A percentile compares a stretch with the other conserved stretches of the same genome.
Conservation (phyloP, 192 early-diverging fungal species). For the Obelidium mucronatum region DNA sequence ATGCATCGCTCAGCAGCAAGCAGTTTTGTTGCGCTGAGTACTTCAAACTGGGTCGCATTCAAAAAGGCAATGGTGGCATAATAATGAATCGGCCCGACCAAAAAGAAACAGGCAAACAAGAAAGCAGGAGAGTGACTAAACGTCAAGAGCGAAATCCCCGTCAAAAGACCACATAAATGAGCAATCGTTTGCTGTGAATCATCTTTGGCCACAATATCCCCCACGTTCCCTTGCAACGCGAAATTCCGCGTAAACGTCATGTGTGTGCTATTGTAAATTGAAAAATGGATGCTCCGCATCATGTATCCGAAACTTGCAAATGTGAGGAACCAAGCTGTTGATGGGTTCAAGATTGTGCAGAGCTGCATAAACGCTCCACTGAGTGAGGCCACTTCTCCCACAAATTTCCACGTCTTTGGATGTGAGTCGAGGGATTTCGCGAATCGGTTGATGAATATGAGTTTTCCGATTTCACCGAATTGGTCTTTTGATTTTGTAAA, state of each 20-base stretch:
- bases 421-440: constrained; percentile 73
- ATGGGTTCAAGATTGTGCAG: constrained; percentile 58
- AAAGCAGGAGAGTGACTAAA: constrained; percentile 64
- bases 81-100: constrained; percentile 66
- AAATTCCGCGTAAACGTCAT: constrained; percentile 78
- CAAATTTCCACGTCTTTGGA: constrained; percentile 76
- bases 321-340: constrained; percentile 59
- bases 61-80: constrained; percentile 59
- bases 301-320: constrained; percentile 67
- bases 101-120: constrained; percentile 59
- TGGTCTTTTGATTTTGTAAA: too few species aligned
- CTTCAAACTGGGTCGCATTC: constrained; percentile 68
- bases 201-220: constrained; percentile 76
- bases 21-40: constrained; percentile 69
- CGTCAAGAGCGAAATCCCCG: constrained; percentile 62
- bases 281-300: constrained; percentile 68
- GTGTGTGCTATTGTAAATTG: constrained; percentile 72
- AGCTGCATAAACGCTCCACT: constrained; percentile 67
- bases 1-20: constrained; percentile 57
- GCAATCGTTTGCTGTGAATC: constrained; percentile 75
- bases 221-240: constrained; percentile 72
- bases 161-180: constrained; percentile 67
- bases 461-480: constrained; percentile 66
- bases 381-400: constrained; percentile 65
- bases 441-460: constrained; percentile 74